A percentile compares a stretch with the other conserved stretches of the same genome.
phyloP scores from a whole-genome alignment of 345 rosid genomes.

The Rhodamnia argentea region DNA sequence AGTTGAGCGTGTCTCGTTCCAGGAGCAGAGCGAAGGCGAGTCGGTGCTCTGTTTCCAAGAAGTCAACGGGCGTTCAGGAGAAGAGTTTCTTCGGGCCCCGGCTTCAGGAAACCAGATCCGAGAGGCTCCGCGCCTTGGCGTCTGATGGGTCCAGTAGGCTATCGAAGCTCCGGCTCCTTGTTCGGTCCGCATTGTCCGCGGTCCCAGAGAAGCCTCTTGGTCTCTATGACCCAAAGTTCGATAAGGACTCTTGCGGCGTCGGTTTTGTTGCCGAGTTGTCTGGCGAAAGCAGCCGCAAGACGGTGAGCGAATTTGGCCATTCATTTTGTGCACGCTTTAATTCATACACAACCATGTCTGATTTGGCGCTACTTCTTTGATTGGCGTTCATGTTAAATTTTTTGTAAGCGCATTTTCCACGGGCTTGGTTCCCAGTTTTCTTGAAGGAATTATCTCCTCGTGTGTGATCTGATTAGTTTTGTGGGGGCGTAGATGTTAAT shows the following conservation, averaged over 20 bases:
- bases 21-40: neutral
- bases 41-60: constrained; percentile 23
- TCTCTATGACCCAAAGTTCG: constrained; percentile 82
- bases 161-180: constrained; percentile 63
- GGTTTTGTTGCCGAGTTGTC: constrained; percentile 97
- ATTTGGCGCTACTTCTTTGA: neutral
- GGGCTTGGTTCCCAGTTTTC: neutral
- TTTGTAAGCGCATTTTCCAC: neutral
- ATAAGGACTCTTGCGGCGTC: constrained; percentile 98
- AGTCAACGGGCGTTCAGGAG: constrained; percentile 15
- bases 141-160: constrained; percentile 72
- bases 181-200: constrained; percentile 63
- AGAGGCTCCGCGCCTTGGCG: constrained; percentile 57
- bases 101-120: constrained; percentile 34
- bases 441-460: neutral
- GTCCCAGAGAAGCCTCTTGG: constrained; percentile 96
- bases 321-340: neutral
- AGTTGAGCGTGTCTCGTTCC: constrained; percentile 14
- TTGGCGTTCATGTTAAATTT: neutral
- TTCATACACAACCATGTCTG: neutral
- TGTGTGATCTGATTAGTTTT: neutral
- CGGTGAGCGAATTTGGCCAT: constrained; percentile 23
- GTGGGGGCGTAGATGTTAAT: neutral
- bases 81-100: constrained; percentile 43
- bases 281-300: constrained; percentile 76